Evolutionary conservation across 495 filamentous ascomycete genomes (phyloP).

Genomic region (Trichoderma parareesei): DNA sequence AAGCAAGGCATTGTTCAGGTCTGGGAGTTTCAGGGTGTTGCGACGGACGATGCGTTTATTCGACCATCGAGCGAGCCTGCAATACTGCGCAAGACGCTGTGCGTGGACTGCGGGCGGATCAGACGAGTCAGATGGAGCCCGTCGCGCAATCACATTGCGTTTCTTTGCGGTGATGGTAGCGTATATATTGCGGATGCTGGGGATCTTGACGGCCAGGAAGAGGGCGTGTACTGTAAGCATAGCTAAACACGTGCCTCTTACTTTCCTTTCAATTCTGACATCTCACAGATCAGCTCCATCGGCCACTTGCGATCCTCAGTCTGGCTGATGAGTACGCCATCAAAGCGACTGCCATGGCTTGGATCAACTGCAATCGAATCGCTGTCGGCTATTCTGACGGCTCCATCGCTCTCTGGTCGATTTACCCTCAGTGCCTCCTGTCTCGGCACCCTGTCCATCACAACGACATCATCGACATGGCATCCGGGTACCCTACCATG

Average conservation of each 20-base stretch:
- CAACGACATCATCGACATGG: constrained; percentile 38
- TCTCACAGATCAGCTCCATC: constrained; percentile 28
- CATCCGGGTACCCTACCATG: constrained; percentile 37
- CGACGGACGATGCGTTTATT: constrained; percentile 15
- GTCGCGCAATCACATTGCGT: constrained; percentile 27
- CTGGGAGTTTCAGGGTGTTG: constrained; percentile 29
- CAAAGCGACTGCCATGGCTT: constrained; percentile 38
- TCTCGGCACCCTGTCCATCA: constrained; percentile 34
- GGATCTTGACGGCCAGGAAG: constrained; percentile 14
- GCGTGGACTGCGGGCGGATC: constrained; percentile 34
- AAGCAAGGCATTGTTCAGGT: constrained; percentile 32
- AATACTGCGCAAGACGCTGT: constrained; percentile 22
- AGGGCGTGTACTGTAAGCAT: constrained; percentile 27
- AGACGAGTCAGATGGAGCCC: constrained; percentile 39
- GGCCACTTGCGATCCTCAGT: constrained; percentile 32
- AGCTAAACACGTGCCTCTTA: background rate
- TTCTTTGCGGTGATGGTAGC: constrained; percentile 34
- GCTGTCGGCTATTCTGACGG: constrained; percentile 40
- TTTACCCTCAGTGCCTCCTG: constrained; percentile 31
- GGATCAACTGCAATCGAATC: constrained; percentile 41
- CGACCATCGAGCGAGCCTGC: constrained; percentile 18
- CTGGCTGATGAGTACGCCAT: constrained; percentile 33
- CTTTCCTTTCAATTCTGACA: constrained; percentile 15
- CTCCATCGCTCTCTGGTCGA: constrained; percentile 40
- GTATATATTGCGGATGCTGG: constrained; percentile 32